Conservation (phyloP, 2,329 filamentous ascomycete species). For the Boeremia exigua region DNA sequence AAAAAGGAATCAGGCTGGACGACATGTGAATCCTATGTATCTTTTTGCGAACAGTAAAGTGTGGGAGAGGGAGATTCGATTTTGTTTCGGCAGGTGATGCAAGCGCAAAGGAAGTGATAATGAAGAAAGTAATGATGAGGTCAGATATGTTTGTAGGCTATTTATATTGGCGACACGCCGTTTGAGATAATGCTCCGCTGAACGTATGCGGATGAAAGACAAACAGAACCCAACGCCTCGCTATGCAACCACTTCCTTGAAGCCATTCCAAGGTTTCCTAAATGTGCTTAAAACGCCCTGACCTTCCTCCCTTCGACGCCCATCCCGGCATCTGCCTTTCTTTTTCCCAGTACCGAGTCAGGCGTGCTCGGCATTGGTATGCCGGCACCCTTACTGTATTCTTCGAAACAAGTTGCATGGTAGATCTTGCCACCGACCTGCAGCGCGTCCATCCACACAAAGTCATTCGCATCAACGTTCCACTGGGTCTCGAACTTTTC, state of each 20-base stretch:
- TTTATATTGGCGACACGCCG: background rate
- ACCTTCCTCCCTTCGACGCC: slow-evolving; percentile 42
- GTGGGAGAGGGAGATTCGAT: too few species aligned
- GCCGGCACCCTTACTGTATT: slow-evolving; percentile 54
- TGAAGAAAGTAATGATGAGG: too few species aligned
- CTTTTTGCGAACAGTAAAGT: too few species aligned
- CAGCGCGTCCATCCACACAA: slow-evolving; percentile 92
- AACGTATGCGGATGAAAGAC: background rate
- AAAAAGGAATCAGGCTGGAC: too few species aligned
- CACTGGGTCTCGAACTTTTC: slow-evolving; percentile 93
- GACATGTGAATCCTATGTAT: too few species aligned
- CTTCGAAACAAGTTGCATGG: slow-evolving; percentile 87
- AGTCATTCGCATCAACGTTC: slow-evolving; percentile 92
- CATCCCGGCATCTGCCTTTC: slow-evolving; percentile 38
- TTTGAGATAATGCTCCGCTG: background rate
- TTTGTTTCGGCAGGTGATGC: too few species aligned
- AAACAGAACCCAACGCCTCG: slow-evolving; percentile 16
- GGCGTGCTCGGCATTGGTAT: slow-evolving; percentile 44
- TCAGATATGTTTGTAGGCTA: background rate
- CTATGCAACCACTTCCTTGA: slow-evolving; percentile 17
- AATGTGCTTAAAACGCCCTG: slow-evolving; percentile 26
- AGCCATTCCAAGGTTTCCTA: background rate
- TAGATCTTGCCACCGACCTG: slow-evolving; percentile 80
- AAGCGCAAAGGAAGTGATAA: too few species aligned
- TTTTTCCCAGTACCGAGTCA: slow-evolving; percentile 47